Base-by-base conservation (phyloP, 1,284 basidiomycete species). In the Cryptococcus sp. region DNA sequence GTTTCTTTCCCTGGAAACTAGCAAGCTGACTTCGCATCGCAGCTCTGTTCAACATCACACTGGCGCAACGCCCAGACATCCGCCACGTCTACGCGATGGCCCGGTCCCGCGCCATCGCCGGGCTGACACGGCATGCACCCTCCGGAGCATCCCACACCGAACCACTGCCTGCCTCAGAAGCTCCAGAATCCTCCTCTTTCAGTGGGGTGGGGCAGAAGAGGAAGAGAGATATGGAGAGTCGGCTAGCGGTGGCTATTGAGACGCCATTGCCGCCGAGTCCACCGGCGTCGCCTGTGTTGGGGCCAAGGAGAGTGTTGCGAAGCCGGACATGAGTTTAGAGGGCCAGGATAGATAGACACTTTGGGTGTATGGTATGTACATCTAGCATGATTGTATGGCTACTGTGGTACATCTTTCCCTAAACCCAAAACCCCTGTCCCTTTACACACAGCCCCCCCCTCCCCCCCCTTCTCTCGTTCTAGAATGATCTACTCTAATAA, bases 221-320 rank as follows among this genome's bases (percentile, higher is more conserved):
- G 28, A 33, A 33, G 28, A 33, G 28, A 33, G 28, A 33, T 11
- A 28, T 52, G 20, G 9, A 20, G 7, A 11, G 52, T 3, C 42
- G 56, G 15, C 46, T 62, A 23, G 48, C 60, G 21, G 15, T 62
- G 21, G 67, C 67, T 12, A 47, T 50, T 6, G 20, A 47, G 12
- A 61, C 63, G 11, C 65, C 67, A 16, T 50, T 68, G 23, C 67
- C 67, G 2, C 62, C 55, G 43, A 66, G 64, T 28, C 66, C 66
- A 9, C 66, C 66, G 23, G 56, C 66, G 36, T 63, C 66, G 3
- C 66, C 66, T 53, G 18, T 33, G 24, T 28, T 16, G 24, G n/a
- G 23, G 15, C 45, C 45, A 7, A 16, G 18, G 23, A 44, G 42
- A 18, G 20, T 18, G 23, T 3, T 44, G 11, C 23, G 42, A 12